Base-by-base conservation (phyloP, 2,329 filamentous ascomycete genomes). In the Colletotrichum sublineola region DNA sequence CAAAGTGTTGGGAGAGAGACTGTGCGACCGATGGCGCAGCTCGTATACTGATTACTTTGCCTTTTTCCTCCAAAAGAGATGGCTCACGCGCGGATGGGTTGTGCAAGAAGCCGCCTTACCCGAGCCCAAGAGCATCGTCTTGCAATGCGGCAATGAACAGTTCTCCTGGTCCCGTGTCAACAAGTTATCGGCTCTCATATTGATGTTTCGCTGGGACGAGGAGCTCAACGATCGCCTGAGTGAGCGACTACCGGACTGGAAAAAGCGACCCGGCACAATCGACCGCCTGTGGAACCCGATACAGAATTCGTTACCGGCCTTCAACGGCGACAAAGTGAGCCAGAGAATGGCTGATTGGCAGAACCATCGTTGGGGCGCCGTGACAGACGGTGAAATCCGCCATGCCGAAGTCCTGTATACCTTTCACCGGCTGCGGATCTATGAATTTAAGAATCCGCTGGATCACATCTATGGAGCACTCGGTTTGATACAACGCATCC, bases 81-180 rank as follows among this genome's bases (percentile, higher is more conserved):
- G 74, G 67, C 75, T 74, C 7, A 75, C 73, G 12, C 74, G 75
- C n/a, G 75, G 74, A 3, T 76, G 75, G 75, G 75, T 75, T 20
- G 73, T 76, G 11, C 75, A 75, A 33, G 75, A 76, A 38, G 71
- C 73, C n/a, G 74, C 72, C 29, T 53, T 75, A 5, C 75, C 74
- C 4, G 52, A 58, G 50, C 72, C 56, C 36, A 73, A 31, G 1
- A n/a, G 38, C 11, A 67, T 70, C 1, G n/a, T 70, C 3, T 12
- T 70, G 18, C 40, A 46, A 12, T 70, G 66, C 31, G 69, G 69
- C 18, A 29, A 15, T 1, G 24, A n/a, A 4, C 66, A 42, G 3
- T 65, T 72, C 38, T 60, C 52, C 11, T 72, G 69, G 69, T 52
- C 44, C 24, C 38, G 1, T 6, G 20, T 70, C 53, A 70, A 65